Percentiles rank a stretch among this genome's conserved stretches.
These are phyloP conservation scores for Cenchrus purpureus DNA, from an alignment of 176 grass and related monocot species.

Conservation along the genomic window DNA sequence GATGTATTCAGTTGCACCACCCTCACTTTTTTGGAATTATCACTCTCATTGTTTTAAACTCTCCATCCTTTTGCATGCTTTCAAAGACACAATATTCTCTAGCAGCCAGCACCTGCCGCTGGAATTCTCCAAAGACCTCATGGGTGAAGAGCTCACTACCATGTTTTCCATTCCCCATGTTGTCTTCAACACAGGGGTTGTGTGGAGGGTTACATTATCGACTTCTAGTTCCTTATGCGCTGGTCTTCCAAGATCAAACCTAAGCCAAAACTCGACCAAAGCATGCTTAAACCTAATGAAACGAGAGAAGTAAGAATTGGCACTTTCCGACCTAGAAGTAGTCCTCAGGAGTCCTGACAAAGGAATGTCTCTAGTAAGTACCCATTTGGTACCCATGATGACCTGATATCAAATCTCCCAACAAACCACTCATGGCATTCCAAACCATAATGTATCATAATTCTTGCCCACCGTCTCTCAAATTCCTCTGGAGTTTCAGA, in stretches of 20 bases:
- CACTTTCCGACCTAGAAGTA: background rate
- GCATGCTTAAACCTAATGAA: background rate
- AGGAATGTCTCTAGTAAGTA: background rate
- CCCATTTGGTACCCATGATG: background rate
- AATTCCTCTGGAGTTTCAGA: background rate
- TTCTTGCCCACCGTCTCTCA: background rate
- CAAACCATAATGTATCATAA: background rate
- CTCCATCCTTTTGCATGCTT: background rate
- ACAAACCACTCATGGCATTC: background rate
- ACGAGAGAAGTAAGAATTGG: background rate
- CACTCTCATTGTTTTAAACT: background rate
- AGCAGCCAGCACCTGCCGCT: background rate
- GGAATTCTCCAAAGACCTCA: background rate
- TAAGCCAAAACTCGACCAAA: constrained; percentile 19
- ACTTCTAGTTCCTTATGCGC: background rate
- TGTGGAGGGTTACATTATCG: background rate
- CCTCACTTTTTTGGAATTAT: background rate
- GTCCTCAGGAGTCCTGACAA: background rate
- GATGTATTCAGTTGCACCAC: background rate
- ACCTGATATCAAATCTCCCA: background rate
- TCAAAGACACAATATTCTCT: background rate
- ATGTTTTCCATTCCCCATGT: constrained; percentile 13
- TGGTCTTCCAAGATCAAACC: constrained; percentile 3
- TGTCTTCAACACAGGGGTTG: background rate
- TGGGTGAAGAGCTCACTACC: background rate